These are phyloP conservation scores for Tirmania nivea DNA, from an alignment of 495 filamentous ascomycete species.

Conservation along the genomic window DNA sequence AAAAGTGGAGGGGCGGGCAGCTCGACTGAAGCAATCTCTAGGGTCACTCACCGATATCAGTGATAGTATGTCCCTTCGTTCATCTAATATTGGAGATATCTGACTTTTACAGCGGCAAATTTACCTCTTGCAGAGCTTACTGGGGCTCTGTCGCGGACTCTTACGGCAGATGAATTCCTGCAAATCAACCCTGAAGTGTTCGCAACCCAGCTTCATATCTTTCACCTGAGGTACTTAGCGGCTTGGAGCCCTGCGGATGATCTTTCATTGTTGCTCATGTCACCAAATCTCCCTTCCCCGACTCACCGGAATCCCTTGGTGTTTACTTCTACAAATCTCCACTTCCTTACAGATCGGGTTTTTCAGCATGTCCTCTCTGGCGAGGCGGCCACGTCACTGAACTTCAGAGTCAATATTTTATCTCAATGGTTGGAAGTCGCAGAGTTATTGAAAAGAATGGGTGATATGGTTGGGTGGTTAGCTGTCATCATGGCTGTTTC, in stretches of 20 bases:
- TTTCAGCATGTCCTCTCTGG: slow-evolving; percentile 18
- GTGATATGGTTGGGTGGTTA: slow-evolving; percentile 20
- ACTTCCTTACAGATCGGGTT: slow-evolving; percentile 20
- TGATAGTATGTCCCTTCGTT: slow-evolving; percentile 2
- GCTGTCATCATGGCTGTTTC: slow-evolving; percentile 20
- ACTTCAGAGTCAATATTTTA: slow-evolving; percentile 15
- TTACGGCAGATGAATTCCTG: slow-evolving; percentile 19
- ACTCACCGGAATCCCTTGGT: slow-evolving; percentile 20
- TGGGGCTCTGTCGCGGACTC: slow-evolving; percentile 3
- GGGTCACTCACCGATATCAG: slow-evolving; percentile 2
- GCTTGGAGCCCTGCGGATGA: slow-evolving; percentile 19
- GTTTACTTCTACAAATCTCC: slow-evolving; percentile 18
- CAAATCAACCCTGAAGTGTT: slow-evolving; percentile 15
- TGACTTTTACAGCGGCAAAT: neutral
- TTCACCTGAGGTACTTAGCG: slow-evolving; percentile 17
- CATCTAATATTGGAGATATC: neutral
- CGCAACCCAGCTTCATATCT: slow-evolving; percentile 19
- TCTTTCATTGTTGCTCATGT: slow-evolving; percentile 18
- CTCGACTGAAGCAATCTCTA: slow-evolving; percentile 11
- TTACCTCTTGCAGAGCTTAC: neutral
- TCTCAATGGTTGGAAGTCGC: slow-evolving; percentile 19
- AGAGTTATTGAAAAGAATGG: slow-evolving; percentile 13
- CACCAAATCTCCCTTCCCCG: slow-evolving; percentile 16
- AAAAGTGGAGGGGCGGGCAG: slow-evolving; percentile 10
- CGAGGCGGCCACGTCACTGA: slow-evolving; percentile 12